Evolutionary conservation across 345 rosid species (phyloP), one percentile per base, ranked within the genome.

Genomic region (rapeseed (Brassica napus)): DNA sequence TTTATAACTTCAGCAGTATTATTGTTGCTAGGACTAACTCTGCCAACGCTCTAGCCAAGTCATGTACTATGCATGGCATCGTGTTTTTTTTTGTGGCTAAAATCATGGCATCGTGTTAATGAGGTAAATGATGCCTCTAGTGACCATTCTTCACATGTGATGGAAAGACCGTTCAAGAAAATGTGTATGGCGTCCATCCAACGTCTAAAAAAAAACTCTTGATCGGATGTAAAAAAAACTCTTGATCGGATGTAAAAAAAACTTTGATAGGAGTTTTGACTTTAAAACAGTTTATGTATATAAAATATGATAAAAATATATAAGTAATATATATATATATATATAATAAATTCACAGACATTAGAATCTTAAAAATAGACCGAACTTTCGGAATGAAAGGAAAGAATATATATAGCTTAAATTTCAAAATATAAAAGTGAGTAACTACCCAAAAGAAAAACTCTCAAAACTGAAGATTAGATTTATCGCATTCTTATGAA

Each of bases 101-200:
- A 26, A 26, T 63, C 44, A 37, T 37, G 47, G 47, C 47, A 39
- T 39, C 47, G 28, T 35, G 28, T 35, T 30, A 42, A 66, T 30
- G 68, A 71, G 72, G 59, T 37, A 35, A 32, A 69, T 30, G 26
- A 28, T 76, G 61, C 28, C 68, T 60, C 68, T 34, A 31, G 34
- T 39, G 31, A 55, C 12, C 16, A 68, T 30, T 12, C 15, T 31
- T 52, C 28, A 69, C 34, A 15, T 30, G 31, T 15, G 32, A 68
- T 68, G 16, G 11, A 70, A 49, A 49, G 57, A 49, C 54, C 54
- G 54, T 14, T 52, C n/a, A 9, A 30, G 5, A 24, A 69, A 23
- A 68, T 42, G 23, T 18, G 16, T 62, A 62, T 1, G 5, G 23
- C 10, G 37, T 11, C 49, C 49, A 30, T 30, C 47, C 26, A 32